These are phyloP conservation scores for Pseudogymnoascus sp. DNA, from an alignment of 2,329 filamentous ascomycete species.

Conservation along the genomic window DNA sequence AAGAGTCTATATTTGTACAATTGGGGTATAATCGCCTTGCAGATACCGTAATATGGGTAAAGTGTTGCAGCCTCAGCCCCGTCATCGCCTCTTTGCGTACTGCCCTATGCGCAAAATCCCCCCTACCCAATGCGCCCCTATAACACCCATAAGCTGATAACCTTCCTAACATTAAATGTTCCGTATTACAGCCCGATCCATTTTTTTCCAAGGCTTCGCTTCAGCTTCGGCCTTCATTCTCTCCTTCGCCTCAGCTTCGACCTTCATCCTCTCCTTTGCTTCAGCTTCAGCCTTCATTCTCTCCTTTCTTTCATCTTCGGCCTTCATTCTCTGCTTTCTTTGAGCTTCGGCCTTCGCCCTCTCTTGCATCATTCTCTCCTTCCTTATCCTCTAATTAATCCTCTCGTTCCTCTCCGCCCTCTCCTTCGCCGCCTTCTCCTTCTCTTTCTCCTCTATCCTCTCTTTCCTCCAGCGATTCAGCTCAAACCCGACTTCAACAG, in stretches of 20 bases:
- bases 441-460: constrained; percentile 2
- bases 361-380: too few relatives aligned
- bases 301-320: too few relatives aligned
- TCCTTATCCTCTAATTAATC: too few relatives aligned
- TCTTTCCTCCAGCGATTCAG: constrained; percentile 47
- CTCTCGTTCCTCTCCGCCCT: too few relatives aligned
- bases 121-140: neutral
- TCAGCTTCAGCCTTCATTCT: too few relatives aligned
- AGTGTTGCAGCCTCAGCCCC: neutral
- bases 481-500: constrained; percentile 86
- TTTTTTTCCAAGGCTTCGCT: neutral
- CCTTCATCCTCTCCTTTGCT: neutral
- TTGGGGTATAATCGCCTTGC: constrained; percentile 1
- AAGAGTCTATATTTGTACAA: neutral
- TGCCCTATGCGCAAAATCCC: neutral
- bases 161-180: neutral
- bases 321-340: too few relatives aligned
- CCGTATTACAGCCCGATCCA: neutral
- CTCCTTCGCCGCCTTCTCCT: too few relatives aligned
- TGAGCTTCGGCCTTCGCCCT: too few relatives aligned
- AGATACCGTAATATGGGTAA: neutral
- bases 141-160: neutral
- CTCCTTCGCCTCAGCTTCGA: too few relatives aligned
- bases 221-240: neutral
- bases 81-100: neutral